Evolutionary conservation across 2,329 filamentous ascomycete species (phyloP).

Genomic region (Eutypa lata): DNA sequence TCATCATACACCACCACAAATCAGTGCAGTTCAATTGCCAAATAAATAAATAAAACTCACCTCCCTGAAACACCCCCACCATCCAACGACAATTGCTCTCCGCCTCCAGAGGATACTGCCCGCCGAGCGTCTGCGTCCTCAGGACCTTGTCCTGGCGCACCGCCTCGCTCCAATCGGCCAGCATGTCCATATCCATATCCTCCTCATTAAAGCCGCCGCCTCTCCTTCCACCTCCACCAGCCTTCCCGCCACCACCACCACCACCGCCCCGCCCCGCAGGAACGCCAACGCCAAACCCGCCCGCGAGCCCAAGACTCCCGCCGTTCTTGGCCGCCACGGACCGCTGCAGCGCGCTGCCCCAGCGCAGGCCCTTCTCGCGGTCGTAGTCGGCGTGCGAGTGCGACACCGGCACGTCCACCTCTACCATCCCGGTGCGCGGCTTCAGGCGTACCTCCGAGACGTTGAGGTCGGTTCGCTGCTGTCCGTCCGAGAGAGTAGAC

Average conservation of each 20-base stretch:
- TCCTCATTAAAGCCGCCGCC: conserved; percentile 34
- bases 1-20: not conserved
- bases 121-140: conserved; percentile 79
- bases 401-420: conserved; percentile 86
- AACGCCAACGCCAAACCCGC: conserved; percentile 66
- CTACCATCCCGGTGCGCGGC: conserved; percentile 75
- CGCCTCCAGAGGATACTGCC: conserved; percentile 68
- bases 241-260: conserved; percentile 24
- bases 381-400: conserved; percentile 71
- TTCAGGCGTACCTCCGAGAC: conserved; percentile 81
- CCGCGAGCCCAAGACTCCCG: conserved; percentile 67
- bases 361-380: conserved; percentile 74
- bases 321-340: conserved; percentile 57
- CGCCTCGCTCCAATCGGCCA: conserved; percentile 62
- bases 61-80: conserved; percentile 83
- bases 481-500: conserved; percentile 33
- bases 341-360: conserved; percentile 72
- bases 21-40: not conserved
- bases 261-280: conserved; percentile 32
- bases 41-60: conserved; percentile 44
- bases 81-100: conserved; percentile 72
- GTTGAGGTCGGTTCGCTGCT: conserved; percentile 50
- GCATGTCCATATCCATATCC: conserved; percentile 43
- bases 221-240: conserved; percentile 21
- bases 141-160: conserved; percentile 69